Percentiles rank a stretch among this genome's conserved stretches.
These are phyloP conservation scores for Macadamia tetraphylla DNA, from an alignment of 164 flowering plant genomes.

Conservation along the genomic window DNA sequence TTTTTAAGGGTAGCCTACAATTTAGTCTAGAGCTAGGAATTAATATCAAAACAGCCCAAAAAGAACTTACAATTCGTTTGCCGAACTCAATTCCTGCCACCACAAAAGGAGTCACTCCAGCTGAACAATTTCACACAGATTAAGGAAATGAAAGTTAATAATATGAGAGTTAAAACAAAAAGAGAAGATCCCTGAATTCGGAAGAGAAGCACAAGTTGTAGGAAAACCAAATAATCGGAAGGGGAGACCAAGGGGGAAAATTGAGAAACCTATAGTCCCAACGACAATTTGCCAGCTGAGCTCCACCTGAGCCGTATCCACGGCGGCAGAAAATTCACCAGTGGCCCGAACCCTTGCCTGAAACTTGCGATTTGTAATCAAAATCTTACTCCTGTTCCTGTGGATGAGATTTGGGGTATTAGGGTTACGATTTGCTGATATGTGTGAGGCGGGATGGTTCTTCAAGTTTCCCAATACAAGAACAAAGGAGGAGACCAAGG, in stretches of 20 bases:
- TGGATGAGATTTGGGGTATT: background rate
- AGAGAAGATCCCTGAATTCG: background rate
- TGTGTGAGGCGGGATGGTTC: background rate
- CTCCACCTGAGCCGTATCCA: conserved; percentile 27
- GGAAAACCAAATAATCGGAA: background rate
- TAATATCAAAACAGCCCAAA: background rate
- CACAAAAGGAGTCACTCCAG: conserved; percentile 81
- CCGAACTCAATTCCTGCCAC: conserved; percentile 90
- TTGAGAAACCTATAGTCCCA: conserved; percentile 51
- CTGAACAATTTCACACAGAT: conserved; percentile 33
- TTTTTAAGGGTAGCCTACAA: background rate
- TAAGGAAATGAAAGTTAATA: background rate
- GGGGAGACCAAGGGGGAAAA: background rate
- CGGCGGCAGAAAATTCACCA: conserved; percentile 15
- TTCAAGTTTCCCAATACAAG: conserved; percentile 7
- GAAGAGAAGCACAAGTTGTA: background rate
- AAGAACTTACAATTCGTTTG: conserved; percentile 71
- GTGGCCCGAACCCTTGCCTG: conserved; percentile 9
- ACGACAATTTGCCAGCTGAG: conserved; percentile 70
- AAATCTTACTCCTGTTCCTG: conserved; percentile 2
- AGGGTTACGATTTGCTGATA: conserved; percentile 3
- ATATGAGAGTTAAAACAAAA: background rate
- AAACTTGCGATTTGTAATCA: conserved; percentile 1
- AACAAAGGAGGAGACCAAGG: conserved; percentile 12
- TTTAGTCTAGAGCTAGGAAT: background rate